Evolutionary conservation across 2,329 filamentous ascomycete species (phyloP), one percentile per base, ranked within the genome.

Genomic region (Nannizzia gypsea): DNA sequence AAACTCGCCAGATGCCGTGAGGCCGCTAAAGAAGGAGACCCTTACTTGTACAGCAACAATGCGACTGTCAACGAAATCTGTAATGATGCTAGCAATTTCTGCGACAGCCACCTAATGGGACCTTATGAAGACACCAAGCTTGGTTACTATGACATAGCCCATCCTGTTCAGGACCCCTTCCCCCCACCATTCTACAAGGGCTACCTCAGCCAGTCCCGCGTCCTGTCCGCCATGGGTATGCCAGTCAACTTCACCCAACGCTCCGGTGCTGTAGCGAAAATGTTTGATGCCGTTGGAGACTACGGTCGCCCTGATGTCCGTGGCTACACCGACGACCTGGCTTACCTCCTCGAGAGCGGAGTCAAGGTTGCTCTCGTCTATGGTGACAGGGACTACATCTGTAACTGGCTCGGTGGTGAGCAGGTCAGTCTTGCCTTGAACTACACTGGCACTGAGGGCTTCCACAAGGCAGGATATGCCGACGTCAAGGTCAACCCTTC

Each of bases 121-220:
- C 70, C 74, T 0, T 83, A 80, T 60, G 64, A 75, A 11, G 48
- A n/a, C 6, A 68, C 63, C 50, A 69, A 73, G 0, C 73, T 77
- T 4, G 80, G 80, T 58, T 80, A 80, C 69, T 85, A 83, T 67
- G 82, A 86, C 62, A 77, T 85, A 34, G 78, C 78, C 0, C 78
- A 81, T 6, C 70, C 75, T 3, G 65, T 73, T 15, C 75, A 74
- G 0, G 80, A 82, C 59, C 78, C 80, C 0, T 83, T 81, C 61
- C 81, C 81, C 0, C 71, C 75, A 0, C 72, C 75, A 6, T 82
- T 80, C 68, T 79, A 78, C 66, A 67, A 76, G 8, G 80, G 80
- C 1, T 86, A 77, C 68, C 73, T 87, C 42, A 83, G 80, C 66
- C 77, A 82, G 62, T 72, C 76, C 2, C 77, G 79, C 65, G 80